These are phyloP conservation scores for Helianthus annuus DNA, from an alignment of 129 eudicot genomes.

Conservation along the genomic window DNA sequence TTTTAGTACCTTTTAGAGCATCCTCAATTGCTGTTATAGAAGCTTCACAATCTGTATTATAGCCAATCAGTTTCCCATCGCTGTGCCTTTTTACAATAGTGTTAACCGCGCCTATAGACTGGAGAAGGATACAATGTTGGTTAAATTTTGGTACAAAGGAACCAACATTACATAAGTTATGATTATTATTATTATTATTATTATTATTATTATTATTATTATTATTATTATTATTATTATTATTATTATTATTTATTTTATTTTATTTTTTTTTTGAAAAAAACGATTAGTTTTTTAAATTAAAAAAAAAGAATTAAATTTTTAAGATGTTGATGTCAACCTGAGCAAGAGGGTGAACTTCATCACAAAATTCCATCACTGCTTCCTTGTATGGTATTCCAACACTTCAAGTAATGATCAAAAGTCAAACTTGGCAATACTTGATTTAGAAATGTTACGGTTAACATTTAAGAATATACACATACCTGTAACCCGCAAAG, in stretches of 20 bases:
- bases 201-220: too few species aligned
- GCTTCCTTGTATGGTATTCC: slow-evolving; percentile 95
- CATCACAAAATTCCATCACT: slow-evolving; percentile 63
- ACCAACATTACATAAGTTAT: slow-evolving; percentile 13
- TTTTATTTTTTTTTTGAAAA: too few species aligned
- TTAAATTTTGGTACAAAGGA: neutral
- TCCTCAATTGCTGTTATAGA: slow-evolving; percentile 81
- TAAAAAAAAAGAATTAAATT: neutral
- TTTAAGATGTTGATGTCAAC: slow-evolving; percentile 37
- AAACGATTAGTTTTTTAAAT: neutral
- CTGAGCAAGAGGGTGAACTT: slow-evolving; percentile 87
- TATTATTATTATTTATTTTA: too few species aligned
- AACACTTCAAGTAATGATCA: slow-evolving; percentile 49
- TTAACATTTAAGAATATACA: neutral
- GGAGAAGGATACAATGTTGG: slow-evolving; percentile 25
- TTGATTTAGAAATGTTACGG: neutral
- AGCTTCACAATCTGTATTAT: slow-evolving; percentile 89
- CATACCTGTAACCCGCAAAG: slow-evolving; percentile 88
- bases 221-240: too few species aligned
- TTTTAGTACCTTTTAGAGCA: slow-evolving; percentile 60
- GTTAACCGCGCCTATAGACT: slow-evolving; percentile 88
- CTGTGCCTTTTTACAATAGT: slow-evolving; percentile 59
- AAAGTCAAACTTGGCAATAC: slow-evolving; percentile 13
- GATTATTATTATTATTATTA: too few species aligned
- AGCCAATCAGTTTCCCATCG: slow-evolving; percentile 80